Evolutionary conservation across 2,329 filamentous ascomycete species (phyloP).

Genomic region (Hypoxylon sp.): DNA sequence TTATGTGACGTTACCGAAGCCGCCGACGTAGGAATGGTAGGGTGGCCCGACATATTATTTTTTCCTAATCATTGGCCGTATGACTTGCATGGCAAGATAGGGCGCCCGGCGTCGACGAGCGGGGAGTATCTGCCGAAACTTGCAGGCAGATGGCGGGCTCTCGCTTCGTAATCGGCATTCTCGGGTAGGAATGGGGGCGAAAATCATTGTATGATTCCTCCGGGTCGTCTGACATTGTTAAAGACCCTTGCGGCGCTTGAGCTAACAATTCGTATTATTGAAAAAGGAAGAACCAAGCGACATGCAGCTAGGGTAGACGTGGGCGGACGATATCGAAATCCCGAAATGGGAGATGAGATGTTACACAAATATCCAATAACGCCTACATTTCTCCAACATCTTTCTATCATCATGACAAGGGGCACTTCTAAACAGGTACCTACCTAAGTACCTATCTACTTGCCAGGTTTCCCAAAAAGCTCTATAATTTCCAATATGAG

Average conservation of each 20-base stretch:
- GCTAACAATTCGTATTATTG: conserved; percentile 1
- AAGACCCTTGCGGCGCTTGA: background rate
- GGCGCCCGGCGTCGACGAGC: conserved; percentile 4
- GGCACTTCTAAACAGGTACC: too few relatives aligned
- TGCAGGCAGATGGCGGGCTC: conserved; percentile 7
- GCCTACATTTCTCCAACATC: background rate
- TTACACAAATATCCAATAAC: background rate
- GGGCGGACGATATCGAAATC: background rate
- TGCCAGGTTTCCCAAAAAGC: too few relatives aligned
- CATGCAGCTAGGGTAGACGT: background rate
- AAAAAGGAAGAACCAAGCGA: background rate
- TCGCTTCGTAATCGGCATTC: conserved; percentile 7
- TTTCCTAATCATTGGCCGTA: background rate
- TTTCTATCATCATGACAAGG: background rate
- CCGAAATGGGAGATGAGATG: background rate
- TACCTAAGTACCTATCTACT: too few relatives aligned
- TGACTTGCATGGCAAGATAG: conserved; percentile 10
- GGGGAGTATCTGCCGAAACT: conserved; percentile 14
- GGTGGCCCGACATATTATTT: conserved; percentile 12
- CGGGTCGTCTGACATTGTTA: background rate
- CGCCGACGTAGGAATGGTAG: conserved; percentile 14
- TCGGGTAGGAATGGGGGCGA: conserved; percentile 7
- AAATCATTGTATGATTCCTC: conserved; percentile 1
- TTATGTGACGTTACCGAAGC: conserved; percentile 23
- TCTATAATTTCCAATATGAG: too few relatives aligned